A percentile compares a stretch with the other conserved stretches of the same genome.
These are phyloP conservation scores for Colletotrichum limetticola DNA, from an alignment of 2,329 filamentous ascomycete species.

Conservation along the genomic window DNA sequence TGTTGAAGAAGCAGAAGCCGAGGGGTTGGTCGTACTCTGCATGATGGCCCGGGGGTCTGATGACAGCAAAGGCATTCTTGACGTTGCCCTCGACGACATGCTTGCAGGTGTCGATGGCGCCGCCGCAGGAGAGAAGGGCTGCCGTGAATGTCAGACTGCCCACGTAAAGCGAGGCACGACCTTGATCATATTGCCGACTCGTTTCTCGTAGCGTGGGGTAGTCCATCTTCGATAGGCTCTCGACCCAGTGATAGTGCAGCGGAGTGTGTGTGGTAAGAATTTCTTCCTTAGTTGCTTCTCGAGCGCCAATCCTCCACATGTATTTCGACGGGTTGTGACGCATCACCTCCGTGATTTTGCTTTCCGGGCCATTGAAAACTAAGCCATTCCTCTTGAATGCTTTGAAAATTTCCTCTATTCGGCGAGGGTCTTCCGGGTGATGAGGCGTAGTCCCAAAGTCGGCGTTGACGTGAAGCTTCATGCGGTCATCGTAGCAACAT, in stretches of 20 bases:
- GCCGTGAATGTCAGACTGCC: conserved; percentile 85
- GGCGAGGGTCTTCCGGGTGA: conserved; percentile 92
- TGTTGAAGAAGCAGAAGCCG: conserved; percentile 98
- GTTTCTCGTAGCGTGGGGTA: conserved; percentile 75
- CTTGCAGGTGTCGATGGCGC: conserved; percentile 94
- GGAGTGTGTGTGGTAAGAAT: conserved; percentile 82
- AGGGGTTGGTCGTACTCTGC: conserved; percentile 87
- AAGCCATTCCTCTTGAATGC: conserved; percentile 86
- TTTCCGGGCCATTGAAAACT: conserved; percentile 71
- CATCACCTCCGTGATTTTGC: conserved; percentile 63
- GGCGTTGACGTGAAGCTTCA: conserved; percentile 94
- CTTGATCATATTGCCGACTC: conserved; percentile 69
- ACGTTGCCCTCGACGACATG: conserved; percentile 85
- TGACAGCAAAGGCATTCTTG: conserved; percentile 95
- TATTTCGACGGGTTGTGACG: conserved; percentile 66
- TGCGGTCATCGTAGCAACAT: conserved; percentile 90
- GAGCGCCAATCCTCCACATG: conserved; percentile 82
- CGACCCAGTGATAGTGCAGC: conserved; percentile 84
- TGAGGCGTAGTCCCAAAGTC: conserved; percentile 79
- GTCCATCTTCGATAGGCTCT: conserved; percentile 62
- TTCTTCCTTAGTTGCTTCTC: conserved; percentile 82
- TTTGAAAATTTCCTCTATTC: conserved; percentile 93
- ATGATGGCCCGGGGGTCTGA: conserved; percentile 94
- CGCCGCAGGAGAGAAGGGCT: conserved; percentile 86
- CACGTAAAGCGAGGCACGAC: conserved; percentile 83